Evolutionary conservation across 495 filamentous ascomycete species (phyloP).

Genomic region (Penicillium taxi): DNA sequence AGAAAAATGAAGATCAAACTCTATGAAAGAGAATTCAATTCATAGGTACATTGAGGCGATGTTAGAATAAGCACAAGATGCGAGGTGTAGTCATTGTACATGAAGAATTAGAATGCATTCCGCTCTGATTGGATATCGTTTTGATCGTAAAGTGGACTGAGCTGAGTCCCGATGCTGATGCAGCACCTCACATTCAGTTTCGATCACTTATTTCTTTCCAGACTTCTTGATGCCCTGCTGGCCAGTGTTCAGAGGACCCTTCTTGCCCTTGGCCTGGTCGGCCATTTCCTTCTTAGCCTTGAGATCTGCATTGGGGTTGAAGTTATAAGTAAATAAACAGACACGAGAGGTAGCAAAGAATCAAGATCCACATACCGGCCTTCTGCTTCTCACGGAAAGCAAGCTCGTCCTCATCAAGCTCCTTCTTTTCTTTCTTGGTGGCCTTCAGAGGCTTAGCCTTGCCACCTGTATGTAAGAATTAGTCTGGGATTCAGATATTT

Average conservation of each 20-base stretch:
- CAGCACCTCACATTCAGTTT: not conserved
- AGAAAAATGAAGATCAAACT: no score
- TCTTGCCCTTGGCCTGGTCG: slow-evolving; percentile 52
- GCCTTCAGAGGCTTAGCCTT: slow-evolving; percentile 80
- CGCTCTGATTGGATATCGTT: slow-evolving; percentile 22
- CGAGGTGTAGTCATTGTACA: no score
- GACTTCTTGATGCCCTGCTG: slow-evolving; percentile 84
- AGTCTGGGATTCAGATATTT: no score
- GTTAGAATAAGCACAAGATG: no score
- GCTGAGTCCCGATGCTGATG: slow-evolving; percentile 29
- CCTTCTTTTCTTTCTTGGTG: slow-evolving; percentile 69
- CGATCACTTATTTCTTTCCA: slow-evolving; percentile 65
- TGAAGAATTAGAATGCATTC: slow-evolving; percentile 9
- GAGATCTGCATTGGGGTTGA: slow-evolving; percentile 46
- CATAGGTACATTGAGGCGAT: no score
- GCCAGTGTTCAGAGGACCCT: slow-evolving; percentile 62
- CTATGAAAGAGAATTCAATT: no score
- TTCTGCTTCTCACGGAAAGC: slow-evolving; percentile 67
- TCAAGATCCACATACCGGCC: slow-evolving; percentile 50
- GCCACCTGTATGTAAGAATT: slow-evolving; percentile 43
- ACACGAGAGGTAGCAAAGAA: no score
- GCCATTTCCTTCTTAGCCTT: slow-evolving; percentile 70
- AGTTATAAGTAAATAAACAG: not conserved
- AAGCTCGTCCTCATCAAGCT: slow-evolving; percentile 67
- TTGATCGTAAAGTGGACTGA: slow-evolving; percentile 23